Evolutionary conservation across 1,139 yeast species (phyloP).

Genomic region (Suhomyces choctaworum): DNA sequence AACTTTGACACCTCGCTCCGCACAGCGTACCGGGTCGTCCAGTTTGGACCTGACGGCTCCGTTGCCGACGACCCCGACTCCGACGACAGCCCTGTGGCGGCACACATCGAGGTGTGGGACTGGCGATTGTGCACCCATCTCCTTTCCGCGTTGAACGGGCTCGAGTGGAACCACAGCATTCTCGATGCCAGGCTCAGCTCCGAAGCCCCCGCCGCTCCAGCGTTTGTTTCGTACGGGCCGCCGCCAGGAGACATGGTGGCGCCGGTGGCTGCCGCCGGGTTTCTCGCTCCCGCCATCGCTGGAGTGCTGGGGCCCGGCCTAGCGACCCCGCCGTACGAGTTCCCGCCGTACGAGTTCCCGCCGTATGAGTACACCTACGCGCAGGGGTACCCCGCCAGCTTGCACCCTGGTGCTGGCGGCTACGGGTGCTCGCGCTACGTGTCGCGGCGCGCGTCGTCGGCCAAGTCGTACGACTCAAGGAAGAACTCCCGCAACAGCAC

Average conservation of each 20-base stretch:
- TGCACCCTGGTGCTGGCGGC: not conserved
- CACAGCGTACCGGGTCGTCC: slow-evolving; percentile 5
- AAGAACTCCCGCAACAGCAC: slow-evolving; percentile 15
- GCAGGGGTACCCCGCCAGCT: not conserved
- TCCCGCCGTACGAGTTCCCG: not conserved
- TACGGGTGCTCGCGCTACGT: not conserved
- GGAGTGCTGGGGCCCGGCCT: not conserved
- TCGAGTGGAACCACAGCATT: slow-evolving; percentile 24
- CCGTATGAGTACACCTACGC: not conserved
- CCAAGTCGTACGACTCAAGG: slow-evolving; percentile 13
- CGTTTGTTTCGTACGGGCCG: not conserved
- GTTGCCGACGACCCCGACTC: not conserved
- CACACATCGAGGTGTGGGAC: slow-evolving; percentile 17
- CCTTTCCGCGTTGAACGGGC: slow-evolving; percentile 27
- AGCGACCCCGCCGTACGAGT: not conserved
- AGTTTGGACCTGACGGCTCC: slow-evolving; percentile 7
- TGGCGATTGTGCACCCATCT: slow-evolving; percentile 18
- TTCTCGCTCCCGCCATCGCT: not conserved
- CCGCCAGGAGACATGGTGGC: not conserved
- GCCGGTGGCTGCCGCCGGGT: not conserved
- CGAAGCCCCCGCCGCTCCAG: not conserved
- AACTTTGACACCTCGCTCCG: slow-evolving; percentile 12
- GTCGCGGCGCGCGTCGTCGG: slow-evolving; percentile 8
- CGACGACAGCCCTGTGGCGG: not conserved
- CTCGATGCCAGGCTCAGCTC: slow-evolving; percentile 20